A percentile compares a stretch with the other conserved stretches of the same genome.
Evolutionary conservation across 2,329 filamentous ascomycete genomes (phyloP).

Genomic region (Spiromastix sp.): DNA sequence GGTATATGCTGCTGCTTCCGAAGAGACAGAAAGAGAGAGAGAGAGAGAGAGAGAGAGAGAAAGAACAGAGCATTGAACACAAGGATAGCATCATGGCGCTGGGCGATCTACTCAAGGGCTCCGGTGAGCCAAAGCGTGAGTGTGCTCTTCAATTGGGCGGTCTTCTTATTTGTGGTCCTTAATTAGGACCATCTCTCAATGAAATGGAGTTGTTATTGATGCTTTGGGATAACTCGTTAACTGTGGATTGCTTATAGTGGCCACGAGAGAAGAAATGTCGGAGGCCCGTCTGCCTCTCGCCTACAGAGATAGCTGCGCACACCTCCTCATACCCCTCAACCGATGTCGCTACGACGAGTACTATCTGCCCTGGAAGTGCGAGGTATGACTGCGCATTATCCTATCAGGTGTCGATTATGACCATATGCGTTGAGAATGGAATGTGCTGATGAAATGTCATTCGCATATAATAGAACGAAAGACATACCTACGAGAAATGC

Average conservation of each 20-base stretch:
- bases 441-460: too few species aligned
- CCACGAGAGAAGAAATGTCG: slow-evolving; percentile 86
- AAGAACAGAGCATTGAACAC: background rate
- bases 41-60: background rate
- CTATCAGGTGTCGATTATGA: too few species aligned
- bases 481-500: slow-evolving; percentile 98
- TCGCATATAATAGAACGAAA: slow-evolving; percentile 75
- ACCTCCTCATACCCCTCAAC: slow-evolving; percentile 91
- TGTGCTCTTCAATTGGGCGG: too few species aligned
- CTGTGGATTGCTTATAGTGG: slow-evolving; percentile 25
- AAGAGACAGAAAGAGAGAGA: background rate
- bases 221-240: too few species aligned
- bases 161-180: too few species aligned
- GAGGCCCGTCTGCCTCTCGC: slow-evolving; percentile 76
- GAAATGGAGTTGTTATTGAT: too few species aligned
- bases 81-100: slow-evolving; percentile 4
- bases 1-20: too few species aligned
- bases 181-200: too few species aligned
- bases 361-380: slow-evolving; percentile 96
- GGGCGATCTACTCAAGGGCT: background rate
- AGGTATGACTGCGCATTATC: slow-evolving; percentile 48
- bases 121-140: slow-evolving; percentile 11
- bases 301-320: slow-evolving; percentile 92
- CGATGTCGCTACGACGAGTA: slow-evolving; percentile 84
- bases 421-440: too few species aligned